phyloP scores from a whole-genome alignment of 176 grass and related monocot species.

The Carex parvula region DNA sequence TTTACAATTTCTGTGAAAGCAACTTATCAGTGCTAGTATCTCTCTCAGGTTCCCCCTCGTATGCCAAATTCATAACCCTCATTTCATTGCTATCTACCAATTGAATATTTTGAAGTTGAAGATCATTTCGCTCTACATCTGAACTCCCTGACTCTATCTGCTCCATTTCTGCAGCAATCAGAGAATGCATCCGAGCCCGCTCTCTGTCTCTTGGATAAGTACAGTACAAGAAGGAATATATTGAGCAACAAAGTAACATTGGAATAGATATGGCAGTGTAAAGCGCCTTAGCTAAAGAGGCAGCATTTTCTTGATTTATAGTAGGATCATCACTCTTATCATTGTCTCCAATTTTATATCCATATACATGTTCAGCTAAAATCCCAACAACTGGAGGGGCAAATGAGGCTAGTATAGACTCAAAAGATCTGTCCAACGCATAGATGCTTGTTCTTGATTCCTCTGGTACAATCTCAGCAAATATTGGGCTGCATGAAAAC shows the following conservation, averaged over 20 bases:
- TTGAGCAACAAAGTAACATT: slow-evolving; percentile 50
- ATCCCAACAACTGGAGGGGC: slow-evolving; percentile 41
- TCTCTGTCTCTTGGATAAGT: slow-evolving; percentile 53
- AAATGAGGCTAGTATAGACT: slow-evolving; percentile 60
- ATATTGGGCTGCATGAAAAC: slow-evolving; percentile 23
- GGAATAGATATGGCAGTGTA: slow-evolving; percentile 58
- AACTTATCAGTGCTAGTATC: slow-evolving; percentile 50
- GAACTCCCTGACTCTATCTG: neutral
- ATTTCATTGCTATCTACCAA: slow-evolving; percentile 19
- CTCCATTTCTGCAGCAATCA: slow-evolving; percentile 31
- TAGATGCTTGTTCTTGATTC: slow-evolving; percentile 61
- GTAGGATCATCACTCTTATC: slow-evolving; percentile 12
- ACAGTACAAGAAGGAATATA: slow-evolving; percentile 52
- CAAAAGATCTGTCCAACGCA: slow-evolving; percentile 64
- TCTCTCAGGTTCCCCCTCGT: slow-evolving; percentile 17
- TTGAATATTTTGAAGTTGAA: neutral
- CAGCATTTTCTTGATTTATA: slow-evolving; percentile 37
- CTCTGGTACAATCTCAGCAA: slow-evolving; percentile 65
- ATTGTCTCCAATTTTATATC: slow-evolving; percentile 15
- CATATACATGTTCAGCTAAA: slow-evolving; percentile 33
- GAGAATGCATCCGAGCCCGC: slow-evolving; percentile 26
- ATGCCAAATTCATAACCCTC: slow-evolving; percentile 28
- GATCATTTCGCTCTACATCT: slow-evolving; percentile 15
- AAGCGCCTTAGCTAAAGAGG: slow-evolving; percentile 44
- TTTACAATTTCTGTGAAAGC: slow-evolving; percentile 28